These are phyloP conservation scores for Macroventuria anomochaeta DNA, from an alignment of 2,329 filamentous ascomycete species.

Conservation along the genomic window DNA sequence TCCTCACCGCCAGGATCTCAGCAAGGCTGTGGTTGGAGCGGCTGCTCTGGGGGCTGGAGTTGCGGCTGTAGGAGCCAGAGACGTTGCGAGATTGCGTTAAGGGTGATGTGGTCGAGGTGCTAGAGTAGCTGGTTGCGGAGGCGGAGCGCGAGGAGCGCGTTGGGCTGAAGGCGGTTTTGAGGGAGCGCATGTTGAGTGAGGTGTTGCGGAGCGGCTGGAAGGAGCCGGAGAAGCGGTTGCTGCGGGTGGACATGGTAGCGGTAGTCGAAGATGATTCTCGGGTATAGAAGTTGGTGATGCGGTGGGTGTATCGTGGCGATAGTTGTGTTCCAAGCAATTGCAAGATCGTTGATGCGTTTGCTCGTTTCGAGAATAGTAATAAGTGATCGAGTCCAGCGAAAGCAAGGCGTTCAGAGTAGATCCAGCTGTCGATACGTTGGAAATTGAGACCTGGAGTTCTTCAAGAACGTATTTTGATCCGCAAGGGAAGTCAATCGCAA, in stretches of 20 bases:
- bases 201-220: constrained; percentile 44
- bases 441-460: constrained; percentile 7
- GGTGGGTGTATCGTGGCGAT: neutral
- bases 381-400: constrained; percentile 2
- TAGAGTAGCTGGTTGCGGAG: constrained; percentile 29
- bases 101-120: constrained; percentile 38
- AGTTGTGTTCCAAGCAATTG: constrained; percentile 19
- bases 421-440: constrained; percentile 25
- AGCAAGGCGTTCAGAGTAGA: constrained; percentile 19
- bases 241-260: constrained; percentile 41
- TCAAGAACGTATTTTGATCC: constrained; percentile 11
- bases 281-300: constrained; percentile 9
- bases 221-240: constrained; percentile 47
- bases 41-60: constrained; percentile 20
- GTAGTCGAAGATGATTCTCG: constrained; percentile 10
- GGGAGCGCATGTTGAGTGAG: constrained; percentile 38
- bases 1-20: constrained; percentile 40
- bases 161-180: constrained; percentile 47
- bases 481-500: constrained; percentile 5
- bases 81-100: constrained; percentile 21
- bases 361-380: neutral
- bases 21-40: constrained; percentile 32
- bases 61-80: constrained; percentile 21
- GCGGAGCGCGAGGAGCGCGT: constrained; percentile 39
- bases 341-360: neutral